Conservation (phyloP, 1,284 basidiomycete species). For the Naganishia sp. region DNA sequence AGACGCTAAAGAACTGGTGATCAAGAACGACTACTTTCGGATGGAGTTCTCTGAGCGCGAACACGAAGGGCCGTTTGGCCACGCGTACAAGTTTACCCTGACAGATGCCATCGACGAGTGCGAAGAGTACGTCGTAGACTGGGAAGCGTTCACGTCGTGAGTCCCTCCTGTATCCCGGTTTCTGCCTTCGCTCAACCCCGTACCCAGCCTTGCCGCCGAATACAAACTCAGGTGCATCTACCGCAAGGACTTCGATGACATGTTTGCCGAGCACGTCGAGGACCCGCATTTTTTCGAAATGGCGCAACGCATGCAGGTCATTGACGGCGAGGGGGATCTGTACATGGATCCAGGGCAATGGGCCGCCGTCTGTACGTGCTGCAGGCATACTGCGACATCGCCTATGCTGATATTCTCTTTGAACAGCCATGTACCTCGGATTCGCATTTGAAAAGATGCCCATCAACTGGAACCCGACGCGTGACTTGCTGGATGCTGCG, state of each 20-base stretch:
- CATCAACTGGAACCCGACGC: slow-evolving; percentile 20
- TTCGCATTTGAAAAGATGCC: slow-evolving; percentile 29
- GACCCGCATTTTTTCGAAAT: slow-evolving; percentile 74
- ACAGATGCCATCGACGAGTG: slow-evolving; percentile 94
- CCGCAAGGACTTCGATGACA: slow-evolving; percentile 83
- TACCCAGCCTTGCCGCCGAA: slow-evolving; percentile 73
- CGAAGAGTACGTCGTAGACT: slow-evolving; percentile 93
- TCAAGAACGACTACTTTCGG: slow-evolving; percentile 87
- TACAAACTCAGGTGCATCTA: slow-evolving; percentile 76
- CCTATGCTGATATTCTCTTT: neutral
- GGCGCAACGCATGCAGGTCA: slow-evolving; percentile 82
- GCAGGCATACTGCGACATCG: too few relatives aligned
- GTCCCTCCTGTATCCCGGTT: slow-evolving; percentile 44
- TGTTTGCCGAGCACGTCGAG: slow-evolving; percentile 75
- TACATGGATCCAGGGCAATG: slow-evolving; percentile 90
- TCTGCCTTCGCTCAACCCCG: slow-evolving; percentile 45
- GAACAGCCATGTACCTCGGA: slow-evolving; percentile 25
- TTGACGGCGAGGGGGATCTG: slow-evolving; percentile 77
- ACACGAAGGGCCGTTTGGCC: slow-evolving; percentile 72
- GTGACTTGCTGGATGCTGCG: neutral
- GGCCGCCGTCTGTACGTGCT: slow-evolving; percentile 86
- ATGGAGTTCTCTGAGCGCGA: slow-evolving; percentile 76
- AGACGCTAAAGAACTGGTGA: slow-evolving; percentile 64
- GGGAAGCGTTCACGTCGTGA: slow-evolving; percentile 86
- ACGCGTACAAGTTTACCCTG: slow-evolving; percentile 91